Conservation (phyloP, 441 rosid species). For the Arabidopsis hybrid region DNA sequence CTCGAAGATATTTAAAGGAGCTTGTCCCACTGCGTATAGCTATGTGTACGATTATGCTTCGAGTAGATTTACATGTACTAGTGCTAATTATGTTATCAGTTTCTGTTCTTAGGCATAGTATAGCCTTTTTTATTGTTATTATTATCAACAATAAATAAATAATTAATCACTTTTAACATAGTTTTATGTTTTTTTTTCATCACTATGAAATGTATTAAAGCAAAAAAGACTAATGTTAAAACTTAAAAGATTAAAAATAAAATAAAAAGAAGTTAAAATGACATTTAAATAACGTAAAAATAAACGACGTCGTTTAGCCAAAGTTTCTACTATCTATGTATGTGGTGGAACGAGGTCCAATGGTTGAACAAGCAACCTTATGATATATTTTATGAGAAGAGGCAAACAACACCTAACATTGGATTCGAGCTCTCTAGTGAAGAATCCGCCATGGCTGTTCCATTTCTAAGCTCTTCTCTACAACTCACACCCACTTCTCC, state of each 20-base stretch:
- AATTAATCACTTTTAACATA: not conserved
- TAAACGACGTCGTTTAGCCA: not conserved
- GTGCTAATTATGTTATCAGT: slow-evolving; percentile 41
- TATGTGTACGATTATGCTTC: slow-evolving; percentile 49
- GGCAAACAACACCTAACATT: not conserved
- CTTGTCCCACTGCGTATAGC: slow-evolving; percentile 51
- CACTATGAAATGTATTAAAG: not conserved
- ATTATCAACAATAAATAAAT: no score
- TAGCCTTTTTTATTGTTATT: not conserved
- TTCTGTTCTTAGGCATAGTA: slow-evolving; percentile 41
- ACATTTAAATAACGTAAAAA: no score
- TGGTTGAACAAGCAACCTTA: slow-evolving; percentile 28
- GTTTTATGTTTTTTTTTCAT: not conserved
- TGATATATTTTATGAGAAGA: slow-evolving; percentile 5
- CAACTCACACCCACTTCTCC: slow-evolving; percentile 36
- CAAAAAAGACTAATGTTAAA: not conserved
- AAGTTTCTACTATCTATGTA: not conserved
- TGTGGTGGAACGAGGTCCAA: slow-evolving; percentile 45
- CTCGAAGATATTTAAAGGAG: slow-evolving; percentile 45
- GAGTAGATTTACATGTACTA: slow-evolving; percentile 43
- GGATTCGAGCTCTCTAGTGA: not conserved
- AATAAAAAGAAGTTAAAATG: no score
- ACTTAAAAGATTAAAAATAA: no score
- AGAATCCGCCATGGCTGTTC: slow-evolving; percentile 36
- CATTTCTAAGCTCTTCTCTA: slow-evolving; percentile 37